A percentile compares a stretch with the other conserved stretches of the same genome.
phyloP scores from a whole-genome alignment of 2,329 filamentous ascomycete genomes.

The Zymoseptoria brevis region DNA sequence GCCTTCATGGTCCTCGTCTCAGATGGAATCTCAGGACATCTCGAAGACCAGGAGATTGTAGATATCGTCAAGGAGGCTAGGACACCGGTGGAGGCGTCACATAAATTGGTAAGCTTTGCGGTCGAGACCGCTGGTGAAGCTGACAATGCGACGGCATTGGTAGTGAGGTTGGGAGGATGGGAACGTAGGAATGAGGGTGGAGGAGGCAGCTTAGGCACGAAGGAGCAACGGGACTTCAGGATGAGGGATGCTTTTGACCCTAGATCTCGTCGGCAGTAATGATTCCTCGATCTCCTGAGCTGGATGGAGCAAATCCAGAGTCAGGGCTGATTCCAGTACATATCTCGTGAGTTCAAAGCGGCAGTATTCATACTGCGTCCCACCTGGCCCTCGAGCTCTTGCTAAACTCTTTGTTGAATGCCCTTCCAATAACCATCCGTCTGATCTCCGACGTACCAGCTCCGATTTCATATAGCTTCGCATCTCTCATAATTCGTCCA shows the following conservation, averaged over 20 bases:
- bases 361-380: neutral
- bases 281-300: neutral
- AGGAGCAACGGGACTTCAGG: constrained; percentile 80
- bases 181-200: constrained; percentile 73
- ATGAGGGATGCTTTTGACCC: constrained; percentile 75
- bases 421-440: constrained; percentile 86
- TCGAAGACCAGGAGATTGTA: constrained; percentile 90
- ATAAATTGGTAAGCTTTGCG: constrained; percentile 74
- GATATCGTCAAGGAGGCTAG: constrained; percentile 90
- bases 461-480: constrained; percentile 88
- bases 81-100: constrained; percentile 79
- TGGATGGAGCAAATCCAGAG: neutral
- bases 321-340: too few species aligned
- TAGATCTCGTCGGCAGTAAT: constrained; percentile 51
- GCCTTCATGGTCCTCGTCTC: constrained; percentile 81
- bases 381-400: neutral
- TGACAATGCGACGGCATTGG: constrained; percentile 57
- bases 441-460: constrained; percentile 92
- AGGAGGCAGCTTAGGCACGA: constrained; percentile 79
- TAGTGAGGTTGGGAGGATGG: constrained; percentile 57
- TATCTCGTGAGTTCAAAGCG: too few species aligned
- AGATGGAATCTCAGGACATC: constrained; percentile 78
- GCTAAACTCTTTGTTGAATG: constrained; percentile 78
- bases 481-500: constrained; percentile 70
- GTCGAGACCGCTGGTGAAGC: constrained; percentile 65